phyloP scores from a whole-genome alignment of 352 stramenopile genomes.

The Globisporangium apiculatum region DNA sequence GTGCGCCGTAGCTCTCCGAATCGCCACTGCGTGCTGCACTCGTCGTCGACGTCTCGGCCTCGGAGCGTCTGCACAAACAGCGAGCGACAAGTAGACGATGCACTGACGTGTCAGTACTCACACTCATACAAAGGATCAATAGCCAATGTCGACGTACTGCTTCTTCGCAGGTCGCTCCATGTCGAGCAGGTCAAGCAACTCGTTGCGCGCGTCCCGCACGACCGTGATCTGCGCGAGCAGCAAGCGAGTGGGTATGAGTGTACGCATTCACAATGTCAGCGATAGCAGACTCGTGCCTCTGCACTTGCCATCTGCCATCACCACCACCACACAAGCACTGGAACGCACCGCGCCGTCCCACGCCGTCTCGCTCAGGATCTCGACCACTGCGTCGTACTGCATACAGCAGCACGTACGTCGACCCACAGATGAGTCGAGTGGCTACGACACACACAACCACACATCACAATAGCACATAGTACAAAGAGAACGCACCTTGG shows the following conservation, averaged over 20 bases:
- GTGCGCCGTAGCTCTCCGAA: slow-evolving; percentile 36
- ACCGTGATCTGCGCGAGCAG: slow-evolving; percentile 28
- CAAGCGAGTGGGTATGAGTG: too few relatives aligned
- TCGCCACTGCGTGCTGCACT: neutral
- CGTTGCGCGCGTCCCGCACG: slow-evolving; percentile 43
- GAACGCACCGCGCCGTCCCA: slow-evolving; percentile 70
- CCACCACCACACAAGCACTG: slow-evolving; percentile 4
- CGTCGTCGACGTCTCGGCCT: neutral
- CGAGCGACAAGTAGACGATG: neutral
- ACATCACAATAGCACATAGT: too few relatives aligned
- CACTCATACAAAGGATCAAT: neutral
- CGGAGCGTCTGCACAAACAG: slow-evolving; percentile 1
- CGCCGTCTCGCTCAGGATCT: slow-evolving; percentile 70
- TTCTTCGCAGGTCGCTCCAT: slow-evolving; percentile 61
- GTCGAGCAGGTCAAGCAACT: slow-evolving; percentile 53
- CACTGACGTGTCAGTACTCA: too few relatives aligned
- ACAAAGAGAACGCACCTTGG: slow-evolving; percentile 31
- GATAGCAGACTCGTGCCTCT: too few relatives aligned
- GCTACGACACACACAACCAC: too few relatives aligned
- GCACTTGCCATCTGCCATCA: neutral
- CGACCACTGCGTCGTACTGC: slow-evolving; percentile 65
- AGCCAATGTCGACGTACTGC: slow-evolving; percentile 21
- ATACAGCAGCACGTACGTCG: neutral
- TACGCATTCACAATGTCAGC: too few relatives aligned
- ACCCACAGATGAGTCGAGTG: too few relatives aligned